Evolutionary conservation across 129 eudicot genomes (phyloP), one percentile per base, ranked within the genome.

Genomic region (Mikania micrantha): DNA sequence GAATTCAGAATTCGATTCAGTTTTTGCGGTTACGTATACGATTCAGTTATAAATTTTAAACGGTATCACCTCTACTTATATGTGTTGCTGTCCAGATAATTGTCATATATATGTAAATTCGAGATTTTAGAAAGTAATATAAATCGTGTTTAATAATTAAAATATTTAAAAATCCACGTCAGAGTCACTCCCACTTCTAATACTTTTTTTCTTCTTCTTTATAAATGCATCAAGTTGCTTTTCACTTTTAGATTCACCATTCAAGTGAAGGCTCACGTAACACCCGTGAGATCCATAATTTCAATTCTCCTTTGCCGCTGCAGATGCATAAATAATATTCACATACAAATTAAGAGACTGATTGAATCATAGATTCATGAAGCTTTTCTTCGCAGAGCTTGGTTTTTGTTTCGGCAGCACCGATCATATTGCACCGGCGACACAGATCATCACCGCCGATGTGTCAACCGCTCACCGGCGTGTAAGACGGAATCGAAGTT

Each of bases 361-460:
- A 28, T n/a, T 39, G n/a, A n/a, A n/a, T n/a, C 9, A 13, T 16
- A 27, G 31, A 75, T 57, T 39, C 44, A 86, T 86, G 88, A 86
- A 80, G 68, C 77, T 83, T 47, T 75, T 75, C 52, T 52, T 86
- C 48, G 57, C 80, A 53, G 88, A 83, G 79, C 77, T 86, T 5
- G 76, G 74, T 35, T 80, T 49, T 3, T 85, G 92, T 58, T 82
- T 76, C 52, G 79, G 87, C 35, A 82, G 77, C 5, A 61, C 79
- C 40, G 66, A n/a, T 78, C 67, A 64, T 67, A 36, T n/a, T n/a
- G 27, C 66, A 5, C 77, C 79, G 38, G 54, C 70, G 8, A 68
- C 70, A 44, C 78, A 68, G 54, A 61, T 81, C 50, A 71, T 45
- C 74, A 22, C 63, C 74, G 28, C 45, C 20, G 29, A 65, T 50